These are phyloP conservation scores for Fusarium pseudonygamai DNA, from an alignment of 2,329 filamentous ascomycete species.

Conservation along the genomic window DNA sequence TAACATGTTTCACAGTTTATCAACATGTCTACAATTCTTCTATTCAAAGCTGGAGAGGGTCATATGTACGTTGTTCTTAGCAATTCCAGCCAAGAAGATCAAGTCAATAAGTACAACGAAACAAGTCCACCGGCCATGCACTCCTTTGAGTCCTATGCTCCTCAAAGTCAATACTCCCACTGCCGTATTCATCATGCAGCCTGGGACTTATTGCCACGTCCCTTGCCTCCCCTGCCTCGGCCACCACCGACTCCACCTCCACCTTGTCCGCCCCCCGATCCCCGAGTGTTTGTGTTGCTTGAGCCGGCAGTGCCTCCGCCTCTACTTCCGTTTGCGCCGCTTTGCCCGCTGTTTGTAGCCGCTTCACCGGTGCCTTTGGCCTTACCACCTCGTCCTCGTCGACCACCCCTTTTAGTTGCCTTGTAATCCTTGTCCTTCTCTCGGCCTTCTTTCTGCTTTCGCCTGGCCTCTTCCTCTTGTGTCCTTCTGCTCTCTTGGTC, in stretches of 20 bases:
- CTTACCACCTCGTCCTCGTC: conserved; percentile 47
- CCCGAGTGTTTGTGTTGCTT: conserved; percentile 25
- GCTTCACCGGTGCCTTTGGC: conserved; percentile 35
- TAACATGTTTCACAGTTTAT: neutral
- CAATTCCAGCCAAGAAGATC: conserved; percentile 6
- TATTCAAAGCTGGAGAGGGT: conserved; percentile 14
- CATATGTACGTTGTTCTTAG: conserved; percentile 21
- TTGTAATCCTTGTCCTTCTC: conserved; percentile 58
- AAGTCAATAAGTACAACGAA: conserved; percentile 26
- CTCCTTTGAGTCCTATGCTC: conserved; percentile 32
- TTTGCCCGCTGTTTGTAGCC: conserved; percentile 29
- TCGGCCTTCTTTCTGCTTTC: conserved; percentile 48
- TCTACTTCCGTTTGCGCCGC: conserved; percentile 14
- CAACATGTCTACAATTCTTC: neutral
- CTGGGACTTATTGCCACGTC: conserved; percentile 33
- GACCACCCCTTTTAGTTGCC: conserved; percentile 43
- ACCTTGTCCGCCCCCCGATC: conserved; percentile 30
- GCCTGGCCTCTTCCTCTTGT: conserved; percentile 67
- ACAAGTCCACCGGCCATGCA: neutral
- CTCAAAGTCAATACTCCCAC: conserved; percentile 18
- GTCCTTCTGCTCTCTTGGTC: conserved; percentile 81
- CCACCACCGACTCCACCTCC: conserved; percentile 33
- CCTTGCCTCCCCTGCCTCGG: conserved; percentile 37
- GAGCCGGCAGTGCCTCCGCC: conserved; percentile 18
- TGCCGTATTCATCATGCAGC: conserved; percentile 2